Base-by-base conservation (phyloP, 768 basidiomycete genomes). In the Termitomyces sp. region DNA sequence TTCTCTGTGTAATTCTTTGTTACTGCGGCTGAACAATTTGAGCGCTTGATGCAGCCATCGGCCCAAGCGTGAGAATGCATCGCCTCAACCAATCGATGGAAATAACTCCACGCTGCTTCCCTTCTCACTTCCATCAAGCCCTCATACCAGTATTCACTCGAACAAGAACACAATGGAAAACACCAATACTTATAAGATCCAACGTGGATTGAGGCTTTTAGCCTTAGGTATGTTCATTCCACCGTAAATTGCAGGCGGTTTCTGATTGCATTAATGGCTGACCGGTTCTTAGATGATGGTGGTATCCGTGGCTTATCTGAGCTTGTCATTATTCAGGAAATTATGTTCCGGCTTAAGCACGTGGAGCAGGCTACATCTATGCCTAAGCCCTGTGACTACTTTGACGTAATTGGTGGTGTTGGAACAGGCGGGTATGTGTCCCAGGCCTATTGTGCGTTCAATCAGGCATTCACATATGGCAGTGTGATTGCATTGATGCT, bases 401-500 rank as follows among this genome's bases (percentile, higher is more conserved):
- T 46, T 46, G 45, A 46, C n/a, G n/a, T 39, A 16, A 39, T 39
- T 39, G 37, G 37, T 17, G 37, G 37, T 17, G 37, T 39, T 39
- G 37, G 37, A 39, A 39, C 37, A 17, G 37, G 37, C 16, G 17
- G 37, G 37, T 39, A n/a, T 39, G 37, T 30, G 16, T 28, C 6
- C 8, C 2, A 28, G 7, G 7, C n/a, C 16, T 30, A 10, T 46
- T 10, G 17, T n/a, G 4, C n/a, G 3, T n/a, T 1, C 17, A 49
- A 19, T 49, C 3, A 19, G n/a, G 11, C n/a, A 40, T 16, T 51
- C 35, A 51, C 21, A 9, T 27, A 14, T 16, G 6, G 0, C 21
- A 53, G 52, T 10, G 11, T 53, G 3, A 53, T 43, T 19, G 52
- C 52, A 21, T 35, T 53, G 35, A 53, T 43, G 52, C 52, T 53